These are phyloP conservation scores for Diaporthe sp. DNA, from an alignment of 2,329 filamentous ascomycete species.

Conservation along the genomic window DNA sequence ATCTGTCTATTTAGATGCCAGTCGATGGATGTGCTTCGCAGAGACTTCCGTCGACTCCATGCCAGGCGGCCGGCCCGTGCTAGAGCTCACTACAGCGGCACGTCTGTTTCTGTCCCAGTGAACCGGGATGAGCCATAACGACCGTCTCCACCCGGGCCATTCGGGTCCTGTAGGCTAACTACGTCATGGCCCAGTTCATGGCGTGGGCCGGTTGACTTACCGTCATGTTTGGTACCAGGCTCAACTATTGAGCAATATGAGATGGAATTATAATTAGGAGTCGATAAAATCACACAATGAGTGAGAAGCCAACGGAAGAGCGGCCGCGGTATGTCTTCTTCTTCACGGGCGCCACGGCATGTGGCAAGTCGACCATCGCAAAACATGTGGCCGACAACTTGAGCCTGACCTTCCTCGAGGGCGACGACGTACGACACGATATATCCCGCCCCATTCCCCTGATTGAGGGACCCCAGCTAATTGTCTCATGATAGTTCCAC, in stretches of 20 bases:
- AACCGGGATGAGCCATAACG: background rate
- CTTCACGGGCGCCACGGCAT: constrained; percentile 71
- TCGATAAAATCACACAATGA: background rate
- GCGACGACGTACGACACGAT: constrained; percentile 66
- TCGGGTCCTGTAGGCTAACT: background rate
- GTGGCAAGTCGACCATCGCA: constrained; percentile 72
- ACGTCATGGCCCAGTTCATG: background rate
- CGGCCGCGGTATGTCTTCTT: constrained; percentile 62
- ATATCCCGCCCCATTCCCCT: background rate
- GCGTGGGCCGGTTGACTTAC: too few species aligned
- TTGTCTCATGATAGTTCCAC: constrained; percentile 60
- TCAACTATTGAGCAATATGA: background rate
- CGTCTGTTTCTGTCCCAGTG: background rate
- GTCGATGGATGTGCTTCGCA: fast-evolving
- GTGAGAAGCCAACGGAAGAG: constrained; percentile 28
- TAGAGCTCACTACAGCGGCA: background rate
- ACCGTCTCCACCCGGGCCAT: background rate
- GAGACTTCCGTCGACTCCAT: background rate
- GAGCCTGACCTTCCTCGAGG: constrained; percentile 68
- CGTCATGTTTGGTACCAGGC: background rate
- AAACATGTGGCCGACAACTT: constrained; percentile 62
- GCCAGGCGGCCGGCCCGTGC: background rate
- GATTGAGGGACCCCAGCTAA: background rate
- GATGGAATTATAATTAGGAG: background rate
- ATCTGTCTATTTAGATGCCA: background rate